Evolutionary conservation across 495 filamentous ascomycete species (phyloP).

Genomic region (Penicillium flavigenum): DNA sequence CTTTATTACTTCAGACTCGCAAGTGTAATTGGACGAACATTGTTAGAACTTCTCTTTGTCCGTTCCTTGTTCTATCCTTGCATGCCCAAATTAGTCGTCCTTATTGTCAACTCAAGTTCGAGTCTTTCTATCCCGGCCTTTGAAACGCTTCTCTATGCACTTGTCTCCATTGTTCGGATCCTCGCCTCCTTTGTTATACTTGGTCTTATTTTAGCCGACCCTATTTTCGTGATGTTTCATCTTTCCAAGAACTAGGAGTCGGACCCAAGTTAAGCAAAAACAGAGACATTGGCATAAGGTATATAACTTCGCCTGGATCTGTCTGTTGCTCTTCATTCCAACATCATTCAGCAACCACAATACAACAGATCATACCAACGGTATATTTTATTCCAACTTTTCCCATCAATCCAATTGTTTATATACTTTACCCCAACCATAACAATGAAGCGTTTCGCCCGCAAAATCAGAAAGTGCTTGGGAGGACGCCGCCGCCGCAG

Average conservation of each 20-base stretch:
- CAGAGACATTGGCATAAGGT: background rate
- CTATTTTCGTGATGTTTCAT: background rate
- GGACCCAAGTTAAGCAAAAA: background rate
- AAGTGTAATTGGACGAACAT: background rate
- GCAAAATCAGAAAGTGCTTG: background rate
- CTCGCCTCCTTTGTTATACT: background rate
- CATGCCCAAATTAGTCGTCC: background rate
- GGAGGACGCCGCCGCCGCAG: too few relatives aligned
- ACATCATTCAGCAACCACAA: background rate
- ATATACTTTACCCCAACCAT: background rate
- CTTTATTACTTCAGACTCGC: background rate
- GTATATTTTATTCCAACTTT: background rate
- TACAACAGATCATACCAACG: background rate
- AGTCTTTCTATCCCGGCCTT: background rate
- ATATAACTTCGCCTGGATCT: background rate
- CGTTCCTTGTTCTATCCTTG: background rate
- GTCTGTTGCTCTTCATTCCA: background rate
- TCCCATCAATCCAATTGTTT: background rate
- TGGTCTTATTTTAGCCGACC: background rate
- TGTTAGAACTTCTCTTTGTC: background rate
- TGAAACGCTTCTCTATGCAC: background rate
- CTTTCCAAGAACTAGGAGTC: background rate
- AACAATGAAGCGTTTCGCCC: background rate
- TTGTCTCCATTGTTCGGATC: background rate
- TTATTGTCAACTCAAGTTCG: background rate